Evolutionary conservation across 768 basidiomycete species (phyloP), one percentile per base, ranked within the genome.

Genomic region (Kondoa subrosea): DNA sequence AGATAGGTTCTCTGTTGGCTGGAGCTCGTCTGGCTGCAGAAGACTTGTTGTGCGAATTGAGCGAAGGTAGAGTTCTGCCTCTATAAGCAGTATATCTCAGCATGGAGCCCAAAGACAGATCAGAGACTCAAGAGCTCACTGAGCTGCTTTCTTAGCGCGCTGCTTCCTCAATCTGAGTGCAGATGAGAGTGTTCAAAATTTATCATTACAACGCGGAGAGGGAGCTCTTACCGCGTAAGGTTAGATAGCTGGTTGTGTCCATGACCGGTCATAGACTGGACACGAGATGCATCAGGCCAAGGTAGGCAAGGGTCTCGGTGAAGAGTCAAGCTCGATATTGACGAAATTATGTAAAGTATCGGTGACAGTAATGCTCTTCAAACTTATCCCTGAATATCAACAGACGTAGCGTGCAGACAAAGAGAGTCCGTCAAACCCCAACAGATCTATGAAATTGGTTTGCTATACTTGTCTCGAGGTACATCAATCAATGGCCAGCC

Each of bases 31-130:
- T n/a, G 16, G 58, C 25, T 15, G 30, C 8, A 12, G 30, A 12
- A 12, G 8, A 26, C n/a, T 25, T 25, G 58, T 31, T 8, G 29
- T 27, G 27, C 65, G 33, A 64, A 65, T 2, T 4, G 34, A 21
- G 67, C 34, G 56, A 69, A 34, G 57, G 58, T 34, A 34, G 56
- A 65, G n/a, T 59, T 58, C 4, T 64, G 25, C 59, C 27, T 62
- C 32, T 31, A 56, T 26, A 12, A 34, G n/a, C 29, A 31, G 59
- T n/a, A n/a, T 21, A 56, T n/a, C n/a, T n/a, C n/a, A 29, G 71
- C 70, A 75, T 31, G 70, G n/a, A n/a, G n/a, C n/a, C n/a, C 73
- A 8, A 21, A 50, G 40, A 8, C 21, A 8, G 40, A 50, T 50
- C 21, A 50, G 12, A 50, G 21, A 21, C 40, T 50, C 12, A 50